Conservation (phyloP, 1,284 basidiomycete species). For the Ustilago esculenta region DNA sequence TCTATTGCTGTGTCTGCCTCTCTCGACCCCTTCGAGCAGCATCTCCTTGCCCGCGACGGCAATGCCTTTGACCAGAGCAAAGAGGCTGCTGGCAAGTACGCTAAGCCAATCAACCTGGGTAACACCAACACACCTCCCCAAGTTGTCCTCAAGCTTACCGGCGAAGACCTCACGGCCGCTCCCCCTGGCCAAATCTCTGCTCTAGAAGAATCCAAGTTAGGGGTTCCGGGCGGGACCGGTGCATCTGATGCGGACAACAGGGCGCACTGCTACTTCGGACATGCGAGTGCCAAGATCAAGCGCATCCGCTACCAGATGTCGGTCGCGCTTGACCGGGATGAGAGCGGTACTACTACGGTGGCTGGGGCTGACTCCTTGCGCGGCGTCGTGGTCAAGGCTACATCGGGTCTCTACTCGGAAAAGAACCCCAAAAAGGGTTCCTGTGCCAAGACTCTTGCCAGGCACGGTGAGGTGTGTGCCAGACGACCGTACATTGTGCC, state of each 20-base stretch:
- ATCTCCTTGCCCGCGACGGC: conserved; percentile 14
- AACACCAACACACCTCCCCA: not conserved
- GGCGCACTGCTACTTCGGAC: conserved; percentile 27
- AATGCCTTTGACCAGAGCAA: not conserved
- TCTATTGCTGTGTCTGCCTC: conserved; percentile 20
- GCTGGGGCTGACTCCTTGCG: not conserved
- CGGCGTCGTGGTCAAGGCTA: conserved; percentile 29
- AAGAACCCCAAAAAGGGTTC: conserved; percentile 23
- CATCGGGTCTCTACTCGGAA: conserved; percentile 29
- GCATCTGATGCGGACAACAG: conserved; percentile 4
- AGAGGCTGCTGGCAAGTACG: conserved; percentile 24
- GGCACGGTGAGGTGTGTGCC: conserved; percentile 31
- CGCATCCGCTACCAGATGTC: conserved; percentile 36
- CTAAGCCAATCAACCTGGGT: conserved; percentile 19
- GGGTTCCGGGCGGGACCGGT: not conserved
- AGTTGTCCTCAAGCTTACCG: conserved; percentile 19
- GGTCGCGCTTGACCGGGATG: conserved; percentile 21
- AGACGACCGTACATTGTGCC: conserved; percentile 40
- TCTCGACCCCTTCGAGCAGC: conserved; percentile 24
- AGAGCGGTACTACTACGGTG: conserved; percentile 16
- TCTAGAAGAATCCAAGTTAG: conserved; percentile 1
- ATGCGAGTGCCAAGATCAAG: conserved; percentile 15
- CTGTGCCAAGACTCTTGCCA: conserved; percentile 35
- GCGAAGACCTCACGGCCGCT: conserved; percentile 26
- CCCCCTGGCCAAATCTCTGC: too few relatives aligned